Evolutionary conservation across 192 early-diverging fungal genomes (phyloP), one percentile per base, ranked within the genome.

Genomic region (Coemansia sp.): DNA sequence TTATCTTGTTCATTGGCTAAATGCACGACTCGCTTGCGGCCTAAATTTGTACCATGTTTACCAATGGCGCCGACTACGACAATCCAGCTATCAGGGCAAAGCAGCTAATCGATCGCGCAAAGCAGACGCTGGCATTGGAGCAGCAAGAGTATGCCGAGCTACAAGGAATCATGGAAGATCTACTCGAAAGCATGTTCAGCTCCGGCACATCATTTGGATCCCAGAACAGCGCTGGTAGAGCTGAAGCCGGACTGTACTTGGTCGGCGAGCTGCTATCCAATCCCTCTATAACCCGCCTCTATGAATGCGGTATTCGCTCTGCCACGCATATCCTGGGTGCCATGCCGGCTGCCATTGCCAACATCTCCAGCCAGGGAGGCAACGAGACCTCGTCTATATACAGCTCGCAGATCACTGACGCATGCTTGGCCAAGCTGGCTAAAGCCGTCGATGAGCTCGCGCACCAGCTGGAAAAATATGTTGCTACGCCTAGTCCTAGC

Each of bases 301-400:
- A 46, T 41, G 77, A 70, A 15, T 66, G 66, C 15, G 70, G 70
- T 3, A 39, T 70, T n/a, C 43, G 59, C 7, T 43, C 59, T 0
- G 47, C 63, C 1, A 36, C 60, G 15, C 57, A 68, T 20, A 62
- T 68, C 7, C 49, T 77, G 22, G 61, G 64, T 12, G 27, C 31
- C 1, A 53, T 71, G n/a, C 65, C 74, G 20, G n/a, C 46, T 6
- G 60, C 39, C n/a, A 56, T 62, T 19, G 60, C 56, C 19, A 61
- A 77, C 17, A 60, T 71, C 0, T 63, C 69, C 25, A 77, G 75
- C 58, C 75, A 77, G 40, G 62, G 57, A 10, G 54, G 27, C 4
- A 51, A 66, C 59, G 56, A 36, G 8, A 12, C 32, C 1, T 40
- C 65, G n/a, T 22, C 41, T 29, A 32, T 59, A 22, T 62, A 51